Evolutionary conservation across 176 grass and related monocot genomes (phyloP).

Genomic region (Hordeum vulgare): DNA sequence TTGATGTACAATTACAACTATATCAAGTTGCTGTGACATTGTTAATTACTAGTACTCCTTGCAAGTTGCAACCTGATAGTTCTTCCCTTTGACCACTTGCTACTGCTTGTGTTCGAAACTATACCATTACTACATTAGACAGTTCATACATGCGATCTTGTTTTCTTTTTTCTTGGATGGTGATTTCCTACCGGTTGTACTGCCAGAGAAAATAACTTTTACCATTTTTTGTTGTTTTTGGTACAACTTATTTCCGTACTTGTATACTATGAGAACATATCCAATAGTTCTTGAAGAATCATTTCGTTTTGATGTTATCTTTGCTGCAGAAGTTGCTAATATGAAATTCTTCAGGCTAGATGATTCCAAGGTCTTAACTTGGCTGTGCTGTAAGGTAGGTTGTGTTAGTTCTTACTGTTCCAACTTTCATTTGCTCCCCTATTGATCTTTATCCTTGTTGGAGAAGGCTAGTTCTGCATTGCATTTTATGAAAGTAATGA

Average conservation of each 20-base stretch:
- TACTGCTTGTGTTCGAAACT: not conserved
- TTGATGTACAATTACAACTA: not conserved
- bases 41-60: not conserved
- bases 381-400: constrained; percentile 90
- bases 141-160: not conserved
- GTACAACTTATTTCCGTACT: not conserved
- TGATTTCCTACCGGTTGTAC: not conserved
- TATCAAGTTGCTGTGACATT: not conserved
- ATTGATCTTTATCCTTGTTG: not conserved
- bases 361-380: constrained; percentile 80
- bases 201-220: not conserved
- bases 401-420: not conserved
- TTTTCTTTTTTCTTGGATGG: not conserved
- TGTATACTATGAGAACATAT: not conserved
- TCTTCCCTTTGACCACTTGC: not conserved
- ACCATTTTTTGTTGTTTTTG: not conserved
- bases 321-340: constrained; percentile 72
- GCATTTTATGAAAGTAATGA: not conserved
- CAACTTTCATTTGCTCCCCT: not conserved
- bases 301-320: constrained; percentile 18
- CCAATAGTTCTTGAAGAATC: constrained; percentile 7
- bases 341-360: constrained; percentile 82
- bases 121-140: not conserved
- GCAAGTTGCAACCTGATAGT: not conserved
- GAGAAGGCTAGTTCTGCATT: not conserved